phyloP scores from a whole-genome alignment of 169 alveolate genomes.

The Plasmodium blacklocki region DNA sequence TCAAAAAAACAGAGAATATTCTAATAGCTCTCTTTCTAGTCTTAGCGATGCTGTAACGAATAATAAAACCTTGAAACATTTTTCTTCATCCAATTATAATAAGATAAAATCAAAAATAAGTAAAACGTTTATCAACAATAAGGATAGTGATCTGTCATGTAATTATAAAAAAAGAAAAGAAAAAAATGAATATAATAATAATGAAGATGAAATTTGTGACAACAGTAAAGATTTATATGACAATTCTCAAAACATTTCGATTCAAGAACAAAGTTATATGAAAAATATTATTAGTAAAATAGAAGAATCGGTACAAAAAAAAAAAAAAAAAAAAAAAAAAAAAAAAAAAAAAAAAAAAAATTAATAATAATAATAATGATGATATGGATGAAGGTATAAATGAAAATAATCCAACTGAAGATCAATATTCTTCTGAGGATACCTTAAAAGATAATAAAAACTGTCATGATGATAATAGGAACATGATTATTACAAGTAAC shows the following conservation, averaged over 20 bases:
- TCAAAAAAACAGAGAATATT: too few relatives aligned
- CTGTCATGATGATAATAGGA: too few relatives aligned
- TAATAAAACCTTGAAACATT: too few relatives aligned
- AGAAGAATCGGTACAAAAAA: conserved; percentile 22
- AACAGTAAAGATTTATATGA: neutral
- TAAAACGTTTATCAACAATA: too few relatives aligned
- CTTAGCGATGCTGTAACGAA: too few relatives aligned
- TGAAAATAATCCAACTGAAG: neutral
- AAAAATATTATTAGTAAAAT: conserved; percentile 12
- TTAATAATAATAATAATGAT: neutral
- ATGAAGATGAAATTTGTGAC: neutral
- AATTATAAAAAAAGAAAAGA: neutral
- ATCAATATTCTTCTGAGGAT: neutral
- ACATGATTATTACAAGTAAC: too few relatives aligned
- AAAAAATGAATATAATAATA: neutral
- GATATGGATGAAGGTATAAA: neutral
- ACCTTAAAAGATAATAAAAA: too few relatives aligned
- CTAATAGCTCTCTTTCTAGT: too few relatives aligned
- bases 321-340: neutral
- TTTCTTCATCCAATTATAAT: too few relatives aligned
- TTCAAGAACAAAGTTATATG: neutral
- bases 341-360: neutral
- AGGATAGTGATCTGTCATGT: too few relatives aligned
- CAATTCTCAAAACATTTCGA: neutral
- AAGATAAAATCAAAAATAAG: too few relatives aligned